Conservation (phyloP, 2,329 filamentous ascomycete species). For the Penicillium nordicum region DNA sequence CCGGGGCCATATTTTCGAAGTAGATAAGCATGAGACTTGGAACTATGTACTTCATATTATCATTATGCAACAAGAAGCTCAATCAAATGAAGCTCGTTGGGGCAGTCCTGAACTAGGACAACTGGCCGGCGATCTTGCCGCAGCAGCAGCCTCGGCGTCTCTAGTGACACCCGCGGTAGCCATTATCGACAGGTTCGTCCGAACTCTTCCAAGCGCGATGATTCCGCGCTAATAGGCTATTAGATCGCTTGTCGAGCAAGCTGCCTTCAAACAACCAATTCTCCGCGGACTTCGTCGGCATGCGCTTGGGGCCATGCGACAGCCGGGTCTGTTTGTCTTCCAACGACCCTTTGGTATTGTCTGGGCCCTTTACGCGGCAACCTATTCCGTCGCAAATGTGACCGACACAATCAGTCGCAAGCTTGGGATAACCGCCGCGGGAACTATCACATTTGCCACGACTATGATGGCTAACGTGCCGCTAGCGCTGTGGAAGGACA, state of each 20-base stretch:
- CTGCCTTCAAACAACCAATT: constrained; percentile 21
- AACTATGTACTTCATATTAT: neutral
- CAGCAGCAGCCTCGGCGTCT: constrained; percentile 25
- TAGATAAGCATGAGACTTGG: constrained; percentile 4
- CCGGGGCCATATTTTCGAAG: neutral
- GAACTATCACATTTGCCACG: constrained; percentile 62
- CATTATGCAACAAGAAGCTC: constrained; percentile 14
- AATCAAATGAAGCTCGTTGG: constrained; percentile 7
- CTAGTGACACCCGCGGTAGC: constrained; percentile 27
- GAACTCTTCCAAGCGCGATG: neutral
- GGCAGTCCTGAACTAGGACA: constrained; percentile 6
- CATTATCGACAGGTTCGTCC: constrained; percentile 27
- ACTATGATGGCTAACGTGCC: constrained; percentile 33
- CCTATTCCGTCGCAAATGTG: constrained; percentile 78
- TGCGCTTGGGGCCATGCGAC: constrained; percentile 18
- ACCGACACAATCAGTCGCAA: constrained; percentile 72
- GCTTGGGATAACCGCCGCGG: constrained; percentile 50
- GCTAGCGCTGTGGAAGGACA: constrained; percentile 31
- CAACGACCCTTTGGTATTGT: constrained; percentile 39
- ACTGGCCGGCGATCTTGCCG: constrained; percentile 24
- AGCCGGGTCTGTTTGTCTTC: constrained; percentile 29
- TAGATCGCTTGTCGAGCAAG: constrained; percentile 28
- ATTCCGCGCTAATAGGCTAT: neutral
- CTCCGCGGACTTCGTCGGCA: constrained; percentile 22
- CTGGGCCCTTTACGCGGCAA: constrained; percentile 68